Conservation (phyloP, 768 basidiomycete genomes). For the Leccinum subtestaceum region DNA sequence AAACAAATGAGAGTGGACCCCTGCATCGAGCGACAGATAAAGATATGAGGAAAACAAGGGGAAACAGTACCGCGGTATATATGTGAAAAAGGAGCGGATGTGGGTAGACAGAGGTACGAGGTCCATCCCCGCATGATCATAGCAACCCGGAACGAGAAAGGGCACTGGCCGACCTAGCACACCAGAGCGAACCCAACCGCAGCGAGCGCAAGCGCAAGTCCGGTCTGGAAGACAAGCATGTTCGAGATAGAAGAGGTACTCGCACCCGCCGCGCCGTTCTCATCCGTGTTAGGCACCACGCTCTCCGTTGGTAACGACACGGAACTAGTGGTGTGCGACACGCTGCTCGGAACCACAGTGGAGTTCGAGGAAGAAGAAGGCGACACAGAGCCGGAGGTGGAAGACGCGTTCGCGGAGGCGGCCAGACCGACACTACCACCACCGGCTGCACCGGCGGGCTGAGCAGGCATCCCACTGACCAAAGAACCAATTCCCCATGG, state of each 20-base stretch:
- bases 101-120: not conserved
- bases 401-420: constrained; percentile 2
- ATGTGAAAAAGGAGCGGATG: not conserved
- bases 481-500: constrained; percentile 69
- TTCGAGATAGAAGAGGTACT: not conserved
- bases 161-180: constrained; percentile 11
- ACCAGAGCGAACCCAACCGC: constrained; percentile 17
- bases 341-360: not conserved
- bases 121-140: not conserved
- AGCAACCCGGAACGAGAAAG: not conserved
- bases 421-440: constrained; percentile 10
- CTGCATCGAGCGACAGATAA: not conserved
- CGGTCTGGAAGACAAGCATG: constrained; percentile 14
- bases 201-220: constrained; percentile 18
- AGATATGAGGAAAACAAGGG: not conserved
- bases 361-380: not conserved
- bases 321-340: not conserved
- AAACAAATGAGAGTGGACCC: not conserved
- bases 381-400: not conserved
- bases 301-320: not conserved
- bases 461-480: constrained; percentile 39
- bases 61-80: not conserved
- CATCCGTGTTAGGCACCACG: not conserved
- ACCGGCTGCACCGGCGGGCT: constrained; percentile 13
- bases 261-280: constrained; percentile 8